These are phyloP conservation scores for Russula sp. DNA, from an alignment of 768 basidiomycete genomes.

Conservation along the genomic window DNA sequence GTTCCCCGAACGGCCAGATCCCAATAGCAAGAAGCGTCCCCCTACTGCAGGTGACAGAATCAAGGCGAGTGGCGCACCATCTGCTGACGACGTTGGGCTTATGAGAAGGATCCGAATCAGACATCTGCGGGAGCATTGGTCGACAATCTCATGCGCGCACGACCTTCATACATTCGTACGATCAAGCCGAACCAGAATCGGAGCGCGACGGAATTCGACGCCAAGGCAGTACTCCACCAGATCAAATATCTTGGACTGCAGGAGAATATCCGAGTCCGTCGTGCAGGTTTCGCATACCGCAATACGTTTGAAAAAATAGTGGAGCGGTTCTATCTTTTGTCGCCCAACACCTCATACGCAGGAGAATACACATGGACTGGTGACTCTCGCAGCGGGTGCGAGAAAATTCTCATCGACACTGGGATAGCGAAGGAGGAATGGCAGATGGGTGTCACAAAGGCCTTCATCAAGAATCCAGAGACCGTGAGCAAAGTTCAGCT, in stretches of 20 bases:
- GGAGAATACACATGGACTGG: conserved; percentile 98
- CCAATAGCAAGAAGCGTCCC: conserved; percentile 94
- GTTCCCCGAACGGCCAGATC: conserved; percentile 93
- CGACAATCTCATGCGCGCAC: conserved; percentile 95
- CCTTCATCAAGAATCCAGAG: conserved; percentile 99
- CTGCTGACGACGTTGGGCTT: background rate
- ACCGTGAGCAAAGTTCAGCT: conserved; percentile 50
- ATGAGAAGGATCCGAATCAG: conserved; percentile 33
- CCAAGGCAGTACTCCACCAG: conserved; percentile 94
- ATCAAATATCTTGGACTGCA: conserved; percentile 98
- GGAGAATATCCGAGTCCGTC: conserved; percentile 95
- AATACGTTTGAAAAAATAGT: conserved; percentile 99
- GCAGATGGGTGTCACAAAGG: conserved; percentile 99
- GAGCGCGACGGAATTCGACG: conserved; percentile 85
- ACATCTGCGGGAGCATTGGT: conserved; percentile 93
- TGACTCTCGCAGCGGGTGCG: conserved; percentile 84
- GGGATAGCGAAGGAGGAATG: conserved; percentile 96
- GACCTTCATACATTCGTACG: conserved; percentile 96
- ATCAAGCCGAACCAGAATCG: conserved; percentile 99
- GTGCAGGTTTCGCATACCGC: conserved; percentile 96
- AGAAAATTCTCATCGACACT: conserved; percentile 88
- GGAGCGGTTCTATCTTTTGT: conserved; percentile 93
- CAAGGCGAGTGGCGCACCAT: conserved; percentile 48
- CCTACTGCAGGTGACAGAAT: conserved; percentile 98
- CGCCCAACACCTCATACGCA: conserved; percentile 93